These are phyloP conservation scores for Penicillium sp. DNA, from an alignment of 2,329 filamentous ascomycete genomes.

Conservation along the genomic window DNA sequence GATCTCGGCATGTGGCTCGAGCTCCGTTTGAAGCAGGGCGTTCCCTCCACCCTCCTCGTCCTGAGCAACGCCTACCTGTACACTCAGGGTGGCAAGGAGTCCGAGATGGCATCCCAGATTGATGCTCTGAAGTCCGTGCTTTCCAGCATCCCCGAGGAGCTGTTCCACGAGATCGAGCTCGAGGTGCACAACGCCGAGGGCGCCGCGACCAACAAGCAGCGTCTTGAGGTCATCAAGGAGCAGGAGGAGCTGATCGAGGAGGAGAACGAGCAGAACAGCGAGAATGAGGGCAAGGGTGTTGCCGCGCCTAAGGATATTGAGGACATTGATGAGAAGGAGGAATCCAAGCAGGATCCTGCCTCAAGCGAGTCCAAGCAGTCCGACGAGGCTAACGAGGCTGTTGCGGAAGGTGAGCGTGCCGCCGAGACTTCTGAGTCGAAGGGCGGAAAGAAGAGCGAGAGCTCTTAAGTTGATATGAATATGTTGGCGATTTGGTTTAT, in stretches of 20 bases:
- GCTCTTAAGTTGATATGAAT: slow-evolving; percentile 19
- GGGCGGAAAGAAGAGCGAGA: slow-evolving; percentile 31
- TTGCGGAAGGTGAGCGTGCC: slow-evolving; percentile 40
- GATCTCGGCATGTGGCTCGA: slow-evolving; percentile 95
- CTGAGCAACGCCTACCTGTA: slow-evolving; percentile 99
- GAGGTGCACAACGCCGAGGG: slow-evolving; percentile 97
- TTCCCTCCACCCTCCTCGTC: slow-evolving; percentile 94
- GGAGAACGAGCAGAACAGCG: slow-evolving; percentile 87
- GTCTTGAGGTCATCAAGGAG: slow-evolving; percentile 96
- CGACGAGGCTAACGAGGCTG: slow-evolving; percentile 46
- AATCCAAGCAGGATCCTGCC: slow-evolving; percentile 55
- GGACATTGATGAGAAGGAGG: slow-evolving; percentile 92
- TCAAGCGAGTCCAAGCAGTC: slow-evolving; percentile 47
- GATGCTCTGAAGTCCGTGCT: slow-evolving; percentile 90
- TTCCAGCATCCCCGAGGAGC: slow-evolving; percentile 91
- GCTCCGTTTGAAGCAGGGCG: slow-evolving; percentile 85
- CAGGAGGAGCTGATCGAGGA: slow-evolving; percentile 98
- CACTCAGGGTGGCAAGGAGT: slow-evolving; percentile 70
- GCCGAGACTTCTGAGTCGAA: slow-evolving; percentile 27
- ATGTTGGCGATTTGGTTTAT: slow-evolving; percentile 12
- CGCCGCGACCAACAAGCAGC: slow-evolving; percentile 97
- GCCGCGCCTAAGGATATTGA: slow-evolving; percentile 81
- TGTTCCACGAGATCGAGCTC: slow-evolving; percentile 99
- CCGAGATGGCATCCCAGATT: slow-evolving; percentile 83
- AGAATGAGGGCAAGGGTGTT: slow-evolving; percentile 73